Evolutionary conservation across 768 basidiomycete genomes (phyloP).

Genomic region (Gymnopilus dilepis): DNA sequence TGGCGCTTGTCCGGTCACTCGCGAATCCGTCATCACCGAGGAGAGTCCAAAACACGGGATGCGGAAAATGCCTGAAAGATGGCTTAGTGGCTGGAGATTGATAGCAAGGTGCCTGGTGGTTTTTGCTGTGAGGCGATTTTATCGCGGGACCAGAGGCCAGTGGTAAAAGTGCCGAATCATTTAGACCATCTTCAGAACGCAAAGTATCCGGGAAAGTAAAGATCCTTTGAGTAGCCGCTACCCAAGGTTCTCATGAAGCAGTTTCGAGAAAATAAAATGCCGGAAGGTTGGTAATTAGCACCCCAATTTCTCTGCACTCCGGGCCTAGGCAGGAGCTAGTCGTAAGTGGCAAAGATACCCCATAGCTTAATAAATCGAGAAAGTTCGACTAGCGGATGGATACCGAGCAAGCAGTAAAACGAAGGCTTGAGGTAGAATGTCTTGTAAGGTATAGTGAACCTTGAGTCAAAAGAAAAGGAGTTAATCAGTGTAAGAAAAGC

Average conservation of each 20-base stretch:
- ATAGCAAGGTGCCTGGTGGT: neutral
- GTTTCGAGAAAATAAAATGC: neutral
- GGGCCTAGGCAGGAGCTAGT: too few relatives aligned
- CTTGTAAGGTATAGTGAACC: too few relatives aligned
- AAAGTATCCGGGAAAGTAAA: neutral
- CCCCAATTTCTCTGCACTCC: too few relatives aligned
- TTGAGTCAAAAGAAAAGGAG: too few relatives aligned
- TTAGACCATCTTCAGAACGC: neutral
- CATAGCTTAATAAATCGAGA: too few relatives aligned
- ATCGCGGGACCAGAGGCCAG: neutral
- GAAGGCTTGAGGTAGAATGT: too few relatives aligned
- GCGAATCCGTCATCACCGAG: slow-evolving; percentile 1
- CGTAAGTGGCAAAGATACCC: too few relatives aligned
- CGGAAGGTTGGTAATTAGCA: neutral
- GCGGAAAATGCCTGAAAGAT: neutral
- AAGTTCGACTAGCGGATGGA: too few relatives aligned
- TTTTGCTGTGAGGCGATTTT: neutral
- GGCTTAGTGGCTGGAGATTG: neutral
- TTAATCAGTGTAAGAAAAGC: too few relatives aligned
- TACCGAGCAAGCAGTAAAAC: too few relatives aligned
- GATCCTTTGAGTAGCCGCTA: neutral
- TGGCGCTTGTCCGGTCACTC: neutral
- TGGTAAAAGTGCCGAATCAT: neutral
- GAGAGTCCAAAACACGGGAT: neutral
- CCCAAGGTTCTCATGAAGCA: neutral